Conservation (phyloP, 352 stramenopile species). For the Discostella stelligera region DNA sequence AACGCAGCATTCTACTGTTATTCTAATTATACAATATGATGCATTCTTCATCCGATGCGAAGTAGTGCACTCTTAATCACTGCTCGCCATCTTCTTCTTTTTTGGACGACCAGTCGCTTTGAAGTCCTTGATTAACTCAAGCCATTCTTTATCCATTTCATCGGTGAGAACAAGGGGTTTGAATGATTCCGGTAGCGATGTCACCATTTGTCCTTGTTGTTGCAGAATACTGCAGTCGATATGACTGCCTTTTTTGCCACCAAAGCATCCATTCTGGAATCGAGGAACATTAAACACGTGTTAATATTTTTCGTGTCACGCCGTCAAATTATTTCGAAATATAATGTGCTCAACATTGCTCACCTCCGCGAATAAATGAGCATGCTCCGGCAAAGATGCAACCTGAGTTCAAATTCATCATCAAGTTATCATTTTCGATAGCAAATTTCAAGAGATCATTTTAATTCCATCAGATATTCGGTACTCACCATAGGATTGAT, state of each 20-base stretch:
- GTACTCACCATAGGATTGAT: constrained; percentile 8
- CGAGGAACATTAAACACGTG: neutral
- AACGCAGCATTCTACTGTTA: too few species aligned
- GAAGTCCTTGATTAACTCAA: constrained; percentile 9
- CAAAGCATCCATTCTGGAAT: constrained; percentile 8
- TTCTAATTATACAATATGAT: too few species aligned
- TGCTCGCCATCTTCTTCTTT: neutral
- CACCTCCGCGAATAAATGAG: constrained; percentile 12
- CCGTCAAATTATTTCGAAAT: too few species aligned
- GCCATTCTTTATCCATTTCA: constrained; percentile 12
- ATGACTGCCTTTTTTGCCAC: neutral
- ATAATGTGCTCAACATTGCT: neutral
- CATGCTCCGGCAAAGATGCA: constrained; percentile 8
- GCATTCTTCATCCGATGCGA: too few species aligned
- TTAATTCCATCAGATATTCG: too few species aligned
- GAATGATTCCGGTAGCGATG: constrained; percentile 2
- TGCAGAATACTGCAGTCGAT: neutral
- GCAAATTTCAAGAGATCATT: too few species aligned
- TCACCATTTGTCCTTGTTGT: constrained; percentile 1
- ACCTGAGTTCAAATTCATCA: neutral
- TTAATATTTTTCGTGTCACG: neutral
- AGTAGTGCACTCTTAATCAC: too few species aligned
- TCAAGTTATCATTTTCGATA: too few species aligned
- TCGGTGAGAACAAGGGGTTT: constrained; percentile 5
- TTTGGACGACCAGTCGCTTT: neutral